Percentiles rank a stretch among this genome's conserved stretches.
These are phyloP conservation scores for Selaginella tamariscina DNA, from an alignment of 75 land plant species.

Conservation along the genomic window DNA sequence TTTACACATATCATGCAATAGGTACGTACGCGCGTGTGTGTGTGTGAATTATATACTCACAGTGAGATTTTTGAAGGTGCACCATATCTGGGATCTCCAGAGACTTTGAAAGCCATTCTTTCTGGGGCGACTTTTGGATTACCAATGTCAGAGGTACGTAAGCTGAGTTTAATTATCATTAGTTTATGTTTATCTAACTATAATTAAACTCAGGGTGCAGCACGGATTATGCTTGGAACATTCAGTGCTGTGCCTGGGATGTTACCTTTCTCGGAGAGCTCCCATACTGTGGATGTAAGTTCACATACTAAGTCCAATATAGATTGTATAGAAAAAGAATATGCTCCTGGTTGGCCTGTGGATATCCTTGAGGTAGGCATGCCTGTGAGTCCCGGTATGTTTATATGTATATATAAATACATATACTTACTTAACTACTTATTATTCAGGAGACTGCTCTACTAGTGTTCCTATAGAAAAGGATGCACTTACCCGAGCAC, in stretches of 20 bases:
- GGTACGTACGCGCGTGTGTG: conserved; percentile 40
- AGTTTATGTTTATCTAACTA: background rate
- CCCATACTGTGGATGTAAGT: conserved; percentile 44
- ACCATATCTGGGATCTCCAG: conserved; percentile 79
- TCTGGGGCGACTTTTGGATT: conserved; percentile 85
- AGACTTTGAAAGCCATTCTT: conserved; percentile 60
- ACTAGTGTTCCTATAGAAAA: background rate
- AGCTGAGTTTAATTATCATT: background rate
- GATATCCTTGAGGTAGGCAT: conserved; percentile 65
- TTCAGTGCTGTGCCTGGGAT: conserved; percentile 89
- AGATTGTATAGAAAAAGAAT: no score
- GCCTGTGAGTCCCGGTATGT: conserved; percentile 46
- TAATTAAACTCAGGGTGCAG: conserved; percentile 99
- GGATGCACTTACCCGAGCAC: conserved; percentile 52
- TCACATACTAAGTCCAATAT: no score
- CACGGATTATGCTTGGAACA: conserved; percentile 78
- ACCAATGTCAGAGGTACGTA: conserved; percentile 70
- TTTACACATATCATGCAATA: conserved; percentile 89
- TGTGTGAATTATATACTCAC: conserved; percentile 10
- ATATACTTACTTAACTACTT: no score
- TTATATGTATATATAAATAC: no score
- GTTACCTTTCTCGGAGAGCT: conserved; percentile 76
- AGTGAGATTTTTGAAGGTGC: conserved; percentile 65
- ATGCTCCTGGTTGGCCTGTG: no score
- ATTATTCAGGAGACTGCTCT: conserved; percentile 18